A percentile compares a stretch with the other conserved stretches of the same genome.
Conservation (phyloP, 352 stramenopile genomes). For the Phytophthora ramorum region DNA sequence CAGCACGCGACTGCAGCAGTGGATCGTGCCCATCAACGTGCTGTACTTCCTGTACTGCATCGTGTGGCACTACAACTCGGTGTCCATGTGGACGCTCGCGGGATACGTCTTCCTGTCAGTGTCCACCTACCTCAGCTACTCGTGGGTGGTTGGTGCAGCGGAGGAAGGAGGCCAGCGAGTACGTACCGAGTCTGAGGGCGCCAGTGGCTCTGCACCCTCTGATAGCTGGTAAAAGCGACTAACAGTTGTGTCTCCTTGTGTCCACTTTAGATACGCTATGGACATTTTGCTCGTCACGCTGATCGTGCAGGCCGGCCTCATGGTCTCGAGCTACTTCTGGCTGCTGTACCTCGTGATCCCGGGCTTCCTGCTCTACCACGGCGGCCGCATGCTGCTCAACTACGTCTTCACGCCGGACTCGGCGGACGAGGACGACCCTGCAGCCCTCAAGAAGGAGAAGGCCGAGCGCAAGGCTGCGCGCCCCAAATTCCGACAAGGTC, state of each 20-base stretch:
- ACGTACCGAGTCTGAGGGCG: conserved; percentile 13
- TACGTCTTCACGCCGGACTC: conserved; percentile 82
- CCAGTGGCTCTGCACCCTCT: conserved; percentile 10
- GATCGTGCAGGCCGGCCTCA: conserved; percentile 74
- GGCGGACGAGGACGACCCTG: conserved; percentile 62
- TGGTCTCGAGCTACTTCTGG: conserved; percentile 91
- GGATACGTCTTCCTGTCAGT: conserved; percentile 72
- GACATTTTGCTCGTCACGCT: conserved; percentile 87
- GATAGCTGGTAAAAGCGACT: conserved; percentile 23
- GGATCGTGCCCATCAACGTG: conserved; percentile 85
- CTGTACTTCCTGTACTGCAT: conserved; percentile 83
- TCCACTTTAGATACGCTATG: conserved; percentile 73
- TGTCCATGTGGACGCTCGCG: conserved; percentile 74
- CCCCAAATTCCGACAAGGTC: conserved; percentile 50
- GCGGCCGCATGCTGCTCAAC: conserved; percentile 74
- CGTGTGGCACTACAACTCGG: conserved; percentile 69
- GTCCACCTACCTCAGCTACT: conserved; percentile 83
- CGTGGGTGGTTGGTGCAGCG: conserved; percentile 78
- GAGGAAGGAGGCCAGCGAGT: conserved; percentile 87
- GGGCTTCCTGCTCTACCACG: conserved; percentile 85
- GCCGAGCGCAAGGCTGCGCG: conserved; percentile 67
- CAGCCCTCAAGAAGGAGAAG: conserved; percentile 77
- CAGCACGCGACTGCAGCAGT: conserved; percentile 75
- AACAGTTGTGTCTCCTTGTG: conserved; percentile 6
- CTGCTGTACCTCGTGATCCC: conserved; percentile 84